Evolutionary conservation across 108 stramenopile genomes (phyloP).

Genomic region (Pseudonitzschia delicatissima): DNA sequence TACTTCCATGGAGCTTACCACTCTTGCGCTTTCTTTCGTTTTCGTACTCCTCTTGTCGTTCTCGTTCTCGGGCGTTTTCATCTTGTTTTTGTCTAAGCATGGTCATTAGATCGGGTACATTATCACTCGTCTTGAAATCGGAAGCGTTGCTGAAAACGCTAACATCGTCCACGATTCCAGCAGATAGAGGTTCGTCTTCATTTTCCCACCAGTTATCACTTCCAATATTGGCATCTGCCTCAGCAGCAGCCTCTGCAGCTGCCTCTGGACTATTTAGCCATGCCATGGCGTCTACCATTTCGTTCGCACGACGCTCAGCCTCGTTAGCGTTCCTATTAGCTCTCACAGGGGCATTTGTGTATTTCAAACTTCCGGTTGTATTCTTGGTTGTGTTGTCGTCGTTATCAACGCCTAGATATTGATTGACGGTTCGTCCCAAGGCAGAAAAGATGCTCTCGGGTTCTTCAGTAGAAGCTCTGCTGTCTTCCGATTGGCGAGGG

Average conservation of each 20-base stretch:
- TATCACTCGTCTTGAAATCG: constrained; percentile 28
- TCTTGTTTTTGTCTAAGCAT: constrained; percentile 36
- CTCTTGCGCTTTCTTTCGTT: background rate
- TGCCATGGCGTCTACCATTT: constrained; percentile 36
- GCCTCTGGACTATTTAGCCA: constrained; percentile 27
- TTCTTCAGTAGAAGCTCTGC: constrained; percentile 11
- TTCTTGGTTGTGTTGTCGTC: constrained; percentile 21
- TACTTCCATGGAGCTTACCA: background rate
- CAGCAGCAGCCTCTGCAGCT: constrained; percentile 7
- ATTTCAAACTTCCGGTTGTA: constrained; percentile 29
- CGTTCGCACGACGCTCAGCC: constrained; percentile 29
- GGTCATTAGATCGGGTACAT: constrained; percentile 34
- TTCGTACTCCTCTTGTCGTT: background rate
- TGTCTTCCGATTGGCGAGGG: background rate
- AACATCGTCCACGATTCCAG: constrained; percentile 17
- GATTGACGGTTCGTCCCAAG: constrained; percentile 29
- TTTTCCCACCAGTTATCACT: constrained; percentile 38
- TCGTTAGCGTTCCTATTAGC: constrained; percentile 23
- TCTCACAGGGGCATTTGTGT: constrained; percentile 10
- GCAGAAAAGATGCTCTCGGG: constrained; percentile 19
- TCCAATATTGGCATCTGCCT: constrained; percentile 6
- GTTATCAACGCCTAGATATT: background rate
- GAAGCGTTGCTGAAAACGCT: constrained; percentile 19
- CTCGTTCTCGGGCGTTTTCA: constrained; percentile 20
- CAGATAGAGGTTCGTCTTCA: constrained; percentile 6